phyloP scores from a whole-genome alignment of 202 grass and related monocot species.

The Thinopyrum obtusiflorum region DNA sequence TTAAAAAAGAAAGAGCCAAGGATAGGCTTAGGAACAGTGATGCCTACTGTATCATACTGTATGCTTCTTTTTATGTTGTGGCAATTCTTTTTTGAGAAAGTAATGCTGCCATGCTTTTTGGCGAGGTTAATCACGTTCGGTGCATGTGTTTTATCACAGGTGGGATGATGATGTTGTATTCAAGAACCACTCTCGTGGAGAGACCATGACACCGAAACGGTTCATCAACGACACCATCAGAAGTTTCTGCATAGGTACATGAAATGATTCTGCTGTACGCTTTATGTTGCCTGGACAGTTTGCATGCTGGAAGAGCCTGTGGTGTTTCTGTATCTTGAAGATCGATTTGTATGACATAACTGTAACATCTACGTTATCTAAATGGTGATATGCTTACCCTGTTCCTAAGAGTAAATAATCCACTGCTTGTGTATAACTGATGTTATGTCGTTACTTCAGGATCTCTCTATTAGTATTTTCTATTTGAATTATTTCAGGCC shows the following conservation, averaged over 20 bases:
- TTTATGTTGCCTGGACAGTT: background rate
- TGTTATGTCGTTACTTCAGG: background rate
- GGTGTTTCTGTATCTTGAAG: background rate
- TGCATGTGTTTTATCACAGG: slow-evolving; percentile 23
- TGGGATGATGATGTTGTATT: slow-evolving; percentile 96
- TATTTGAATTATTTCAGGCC: background rate
- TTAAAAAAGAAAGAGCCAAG: slow-evolving; percentile 87
- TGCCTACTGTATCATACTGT: background rate
- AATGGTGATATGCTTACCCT: no score
- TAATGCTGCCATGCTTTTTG: background rate
- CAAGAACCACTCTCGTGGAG: slow-evolving; percentile 82
- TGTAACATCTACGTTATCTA: no score
- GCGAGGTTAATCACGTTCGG: background rate
- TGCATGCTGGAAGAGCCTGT: background rate
- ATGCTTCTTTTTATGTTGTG: background rate
- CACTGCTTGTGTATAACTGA: no score
- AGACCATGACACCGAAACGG: slow-evolving; percentile 68
- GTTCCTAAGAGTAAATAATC: no score
- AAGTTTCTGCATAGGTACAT: slow-evolving; percentile 96
- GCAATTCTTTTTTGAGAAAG: background rate
- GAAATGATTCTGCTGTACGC: slow-evolving; percentile 46
- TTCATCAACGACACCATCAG: slow-evolving; percentile 97
- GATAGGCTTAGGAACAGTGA: slow-evolving; percentile 48
- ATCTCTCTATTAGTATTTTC: background rate
- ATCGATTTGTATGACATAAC: no score